Evolutionary conservation across 2,329 filamentous ascomycete species (phyloP).

Genomic region (Zymoseptoria pseudotritici): DNA sequence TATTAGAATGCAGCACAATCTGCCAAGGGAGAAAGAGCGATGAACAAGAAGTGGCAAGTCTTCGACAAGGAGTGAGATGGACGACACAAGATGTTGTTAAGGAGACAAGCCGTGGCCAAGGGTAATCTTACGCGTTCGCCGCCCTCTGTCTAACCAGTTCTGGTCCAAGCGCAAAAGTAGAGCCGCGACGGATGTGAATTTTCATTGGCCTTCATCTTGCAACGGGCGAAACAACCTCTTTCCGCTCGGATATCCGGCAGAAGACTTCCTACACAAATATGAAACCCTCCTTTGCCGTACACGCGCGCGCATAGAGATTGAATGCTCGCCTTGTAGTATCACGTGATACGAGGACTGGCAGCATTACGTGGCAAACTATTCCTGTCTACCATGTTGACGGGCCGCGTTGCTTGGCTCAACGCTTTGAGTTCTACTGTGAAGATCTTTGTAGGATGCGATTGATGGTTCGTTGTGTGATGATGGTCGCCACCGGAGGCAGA

Average conservation of each 20-base stretch:
- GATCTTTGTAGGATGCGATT: neutral
- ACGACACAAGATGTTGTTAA: slow-evolving; percentile 10
- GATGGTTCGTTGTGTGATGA: neutral
- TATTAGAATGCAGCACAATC: neutral
- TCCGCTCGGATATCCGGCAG: neutral
- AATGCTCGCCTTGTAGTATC: neutral
- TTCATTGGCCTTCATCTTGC: neutral
- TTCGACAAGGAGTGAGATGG: neutral
- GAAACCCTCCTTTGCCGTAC: neutral
- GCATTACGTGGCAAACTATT: neutral
- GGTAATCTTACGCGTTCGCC: slow-evolving; percentile 14
- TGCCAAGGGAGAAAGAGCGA: neutral
- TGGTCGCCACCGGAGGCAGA: neutral
- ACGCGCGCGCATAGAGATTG: neutral
- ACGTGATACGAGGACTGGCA: neutral
- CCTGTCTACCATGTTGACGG: neutral
- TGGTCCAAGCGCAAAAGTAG: neutral
- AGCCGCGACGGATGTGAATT: neutral
- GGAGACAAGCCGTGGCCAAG: slow-evolving; percentile 10
- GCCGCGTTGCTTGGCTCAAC: neutral
- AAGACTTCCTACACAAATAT: neutral
- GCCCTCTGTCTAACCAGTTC: slow-evolving; percentile 3
- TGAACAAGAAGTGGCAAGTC: slow-evolving; percentile 5
- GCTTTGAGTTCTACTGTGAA: neutral
- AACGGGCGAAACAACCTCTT: neutral